These are phyloP conservation scores for Penicillium hesseltinei DNA, from an alignment of 2,329 filamentous ascomycete species.

Conservation along the genomic window DNA sequence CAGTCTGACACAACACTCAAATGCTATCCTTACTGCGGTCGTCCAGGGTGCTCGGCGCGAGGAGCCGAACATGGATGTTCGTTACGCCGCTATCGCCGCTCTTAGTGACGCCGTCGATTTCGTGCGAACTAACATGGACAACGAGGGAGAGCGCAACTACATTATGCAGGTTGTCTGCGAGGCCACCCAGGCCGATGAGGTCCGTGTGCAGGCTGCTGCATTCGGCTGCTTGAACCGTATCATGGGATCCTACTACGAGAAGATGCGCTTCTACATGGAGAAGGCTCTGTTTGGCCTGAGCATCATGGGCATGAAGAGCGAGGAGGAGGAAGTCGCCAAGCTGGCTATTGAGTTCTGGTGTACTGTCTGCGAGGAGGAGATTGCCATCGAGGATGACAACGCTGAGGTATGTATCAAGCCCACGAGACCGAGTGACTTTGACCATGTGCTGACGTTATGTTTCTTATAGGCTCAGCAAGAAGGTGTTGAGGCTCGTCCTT, in stretches of 20 bases:
- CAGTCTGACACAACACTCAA: conserved; percentile 81
- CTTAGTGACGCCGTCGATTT: conserved; percentile 97
- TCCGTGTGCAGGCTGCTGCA: conserved; percentile 87
- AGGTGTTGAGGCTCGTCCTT: conserved; percentile 79
- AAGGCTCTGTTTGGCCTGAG: conserved; percentile 97
- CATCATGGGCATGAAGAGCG: conserved; percentile 96
- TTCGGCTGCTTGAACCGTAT: conserved; percentile 98
- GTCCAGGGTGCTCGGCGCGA: conserved; percentile 97
- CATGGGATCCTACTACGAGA: conserved; percentile 98
- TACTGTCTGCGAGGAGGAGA: conserved; percentile 99
- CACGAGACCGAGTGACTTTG: neutral
- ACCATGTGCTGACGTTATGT: neutral
- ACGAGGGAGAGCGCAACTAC: conserved; percentile 98
- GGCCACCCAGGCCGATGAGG: conserved; percentile 90
- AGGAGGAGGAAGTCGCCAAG: conserved; percentile 97
- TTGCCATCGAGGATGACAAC: conserved; percentile 97
- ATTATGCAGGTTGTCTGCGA: conserved; percentile 99
- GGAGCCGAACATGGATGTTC: conserved; percentile 86
- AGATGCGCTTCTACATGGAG: conserved; percentile 99
- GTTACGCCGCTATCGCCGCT: conserved; percentile 86
- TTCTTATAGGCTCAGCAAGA: conserved; percentile 59
- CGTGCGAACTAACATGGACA: conserved; percentile 96
- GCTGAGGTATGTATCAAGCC: conserved; percentile 57
- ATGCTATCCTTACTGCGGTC: conserved; percentile 95
- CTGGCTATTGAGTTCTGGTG: conserved; percentile 99